Base-by-base conservation (phyloP, 352 stramenopile species). In the Phytopythium oedochilum region DNA sequence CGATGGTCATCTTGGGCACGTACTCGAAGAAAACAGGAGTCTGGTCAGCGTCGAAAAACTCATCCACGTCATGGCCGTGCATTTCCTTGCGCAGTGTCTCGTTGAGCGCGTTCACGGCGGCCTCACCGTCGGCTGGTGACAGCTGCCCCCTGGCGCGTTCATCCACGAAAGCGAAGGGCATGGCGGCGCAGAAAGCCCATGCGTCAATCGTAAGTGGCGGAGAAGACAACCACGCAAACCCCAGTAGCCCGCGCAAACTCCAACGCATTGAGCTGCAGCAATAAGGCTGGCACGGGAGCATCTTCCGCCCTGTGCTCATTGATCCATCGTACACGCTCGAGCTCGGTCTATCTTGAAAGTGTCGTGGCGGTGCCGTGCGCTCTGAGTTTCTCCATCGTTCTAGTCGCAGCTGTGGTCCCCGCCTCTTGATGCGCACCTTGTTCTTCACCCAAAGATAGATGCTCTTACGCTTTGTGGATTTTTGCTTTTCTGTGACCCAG, bases 1-100 rank as follows among this genome's bases (percentile, higher is more conserved):
- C 23, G 17, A 74, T 49, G 0, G 56, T 73, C 8, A 40, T 56
- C 9, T 62, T 60, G 3, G 55, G 57, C 7, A 73, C 26, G 38
- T 73, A 65, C 54, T 73, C 54, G 23, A 68, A 73, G 31, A 59
- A 38, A 18, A 38, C 34, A 10, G 34, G 34, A 10, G 34, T 38
- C 34, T 38, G 34, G 34, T 38, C 34, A 17, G 11, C 34, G 11
- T 38, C 17, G 34, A 38, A 38, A 11, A 38, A 6, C 34, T 38
- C 34, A 38, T 38, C 34, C 7, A 38, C 34, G 34, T 11, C 34
- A 6, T 18, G 34, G 7, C 17, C 34, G 34, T 38, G 34, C 34
- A 38, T 38, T 11, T 18, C 34, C 34, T 18, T 8, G 7, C 34
- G 34, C 34, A 38, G 34, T 17, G 6, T 38, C 34, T 38, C 34